Percentiles rank a stretch among this genome's conserved stretches.
phyloP scores from a whole-genome alignment of 441 rosid species.

The Populus hybrid region DNA sequence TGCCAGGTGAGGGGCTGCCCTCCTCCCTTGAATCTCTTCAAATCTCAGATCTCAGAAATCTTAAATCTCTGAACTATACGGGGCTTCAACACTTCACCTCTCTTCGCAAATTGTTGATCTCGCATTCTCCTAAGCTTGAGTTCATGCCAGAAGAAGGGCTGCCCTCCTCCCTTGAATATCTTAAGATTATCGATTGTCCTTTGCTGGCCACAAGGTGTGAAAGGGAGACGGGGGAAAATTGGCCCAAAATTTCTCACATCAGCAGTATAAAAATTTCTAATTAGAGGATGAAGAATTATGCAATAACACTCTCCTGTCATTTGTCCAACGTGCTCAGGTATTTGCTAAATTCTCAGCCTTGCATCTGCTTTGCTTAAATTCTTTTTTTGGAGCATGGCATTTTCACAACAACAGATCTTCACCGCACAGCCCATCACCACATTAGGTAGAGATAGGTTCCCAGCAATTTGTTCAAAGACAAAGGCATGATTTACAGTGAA shows the following conservation, averaged over 20 bases:
- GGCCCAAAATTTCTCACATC: conserved; percentile 9
- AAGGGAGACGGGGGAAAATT: conserved; percentile 26
- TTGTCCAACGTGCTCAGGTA: background rate
- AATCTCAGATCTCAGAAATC: too few relatives aligned
- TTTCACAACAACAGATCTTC: background rate
- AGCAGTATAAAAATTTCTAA: background rate
- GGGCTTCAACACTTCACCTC: conserved; percentile 12
- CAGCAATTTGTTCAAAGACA: background rate
- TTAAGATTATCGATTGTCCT: conserved; percentile 17
- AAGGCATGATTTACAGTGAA: too few relatives aligned
- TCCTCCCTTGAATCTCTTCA: too few relatives aligned
- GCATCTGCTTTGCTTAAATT: background rate
- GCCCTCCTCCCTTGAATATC: conserved; percentile 11
- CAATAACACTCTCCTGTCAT: background rate
- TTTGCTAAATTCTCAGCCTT: background rate
- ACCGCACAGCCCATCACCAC: background rate
- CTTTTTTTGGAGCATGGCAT: background rate
- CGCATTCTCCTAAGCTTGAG: conserved; percentile 10
- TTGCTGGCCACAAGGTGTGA: conserved; percentile 20
- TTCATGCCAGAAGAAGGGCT: conserved; percentile 18
- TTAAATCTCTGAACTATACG: background rate
- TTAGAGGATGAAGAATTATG: background rate
- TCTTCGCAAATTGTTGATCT: conserved; percentile 15
- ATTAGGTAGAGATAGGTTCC: background rate
- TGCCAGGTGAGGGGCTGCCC: too few relatives aligned